phyloP scores from a whole-genome alignment of 257 asterid genomes.

The Solanum virginianum region DNA sequence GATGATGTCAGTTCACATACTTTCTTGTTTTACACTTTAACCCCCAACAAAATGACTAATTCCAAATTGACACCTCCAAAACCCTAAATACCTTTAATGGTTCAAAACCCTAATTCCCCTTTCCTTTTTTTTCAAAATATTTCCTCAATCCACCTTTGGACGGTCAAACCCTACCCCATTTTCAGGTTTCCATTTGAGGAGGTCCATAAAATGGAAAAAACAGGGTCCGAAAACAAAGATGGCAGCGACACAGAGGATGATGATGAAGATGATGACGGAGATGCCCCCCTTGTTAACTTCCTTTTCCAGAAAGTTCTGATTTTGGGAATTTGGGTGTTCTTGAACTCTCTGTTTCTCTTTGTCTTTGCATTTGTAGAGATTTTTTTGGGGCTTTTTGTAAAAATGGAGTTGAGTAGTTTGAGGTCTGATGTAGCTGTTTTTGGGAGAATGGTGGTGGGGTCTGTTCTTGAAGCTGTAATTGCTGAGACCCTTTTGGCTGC shows the following conservation, averaged over 20 bases:
- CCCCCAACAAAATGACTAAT: not conserved
- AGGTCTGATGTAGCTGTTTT: slow-evolving; percentile 31
- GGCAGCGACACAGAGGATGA: slow-evolving; percentile 68
- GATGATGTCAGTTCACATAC: not conserved
- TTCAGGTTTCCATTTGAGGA: slow-evolving; percentile 56
- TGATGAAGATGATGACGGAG: slow-evolving; percentile 58
- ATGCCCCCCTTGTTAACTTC: not conserved
- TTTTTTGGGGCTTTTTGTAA: not conserved
- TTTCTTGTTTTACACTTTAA: not conserved
- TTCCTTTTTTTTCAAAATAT: not conserved
- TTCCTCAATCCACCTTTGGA: slow-evolving; percentile 13
- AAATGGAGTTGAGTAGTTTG: slow-evolving; percentile 55
- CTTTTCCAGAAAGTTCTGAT: not conserved
- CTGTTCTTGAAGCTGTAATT: slow-evolving; percentile 31
- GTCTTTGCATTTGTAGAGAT: not conserved
- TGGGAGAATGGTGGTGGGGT: slow-evolving; percentile 21
- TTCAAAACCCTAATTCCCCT: not conserved
- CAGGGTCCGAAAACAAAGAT: slow-evolving; percentile 52
- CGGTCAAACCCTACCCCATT: slow-evolving; percentile 18
- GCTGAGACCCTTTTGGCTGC: slow-evolving; percentile 38
- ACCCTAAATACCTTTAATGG: not conserved
- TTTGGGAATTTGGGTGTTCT: not conserved
- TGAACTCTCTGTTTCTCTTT: not conserved
- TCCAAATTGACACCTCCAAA: not conserved
- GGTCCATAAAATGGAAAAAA: slow-evolving; percentile 26